A percentile compares a stretch with the other conserved stretches of the same genome.
These are phyloP conservation scores for Cytospora mali DNA, from an alignment of 2,329 filamentous ascomycete genomes.

Conservation along the genomic window DNA sequence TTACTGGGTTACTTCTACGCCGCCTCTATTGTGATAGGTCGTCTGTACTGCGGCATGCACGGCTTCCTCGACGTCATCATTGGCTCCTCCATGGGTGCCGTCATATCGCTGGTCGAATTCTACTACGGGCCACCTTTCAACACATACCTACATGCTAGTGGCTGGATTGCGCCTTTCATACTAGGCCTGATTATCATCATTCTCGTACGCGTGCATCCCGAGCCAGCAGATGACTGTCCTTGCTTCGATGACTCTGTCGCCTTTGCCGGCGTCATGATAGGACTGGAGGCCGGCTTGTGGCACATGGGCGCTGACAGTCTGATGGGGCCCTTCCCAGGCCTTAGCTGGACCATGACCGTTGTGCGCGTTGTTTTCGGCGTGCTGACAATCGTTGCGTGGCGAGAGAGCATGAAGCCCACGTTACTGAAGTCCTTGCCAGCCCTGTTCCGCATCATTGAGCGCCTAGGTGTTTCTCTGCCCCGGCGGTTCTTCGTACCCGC, in stretches of 20 bases:
- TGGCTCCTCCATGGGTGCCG: slow-evolving; percentile 75
- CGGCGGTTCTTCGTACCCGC: slow-evolving; percentile 90
- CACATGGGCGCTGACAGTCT: slow-evolving; percentile 67
- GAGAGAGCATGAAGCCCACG: slow-evolving; percentile 83
- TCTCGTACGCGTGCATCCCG: slow-evolving; percentile 86
- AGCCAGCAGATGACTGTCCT: slow-evolving; percentile 94
- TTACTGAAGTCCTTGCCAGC: slow-evolving; percentile 79
- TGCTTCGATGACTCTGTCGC: slow-evolving; percentile 96
- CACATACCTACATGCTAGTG: slow-evolving; percentile 66
- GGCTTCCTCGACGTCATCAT: slow-evolving; percentile 89
- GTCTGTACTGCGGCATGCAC: slow-evolving; percentile 98
- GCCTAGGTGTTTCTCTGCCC: slow-evolving; percentile 76
- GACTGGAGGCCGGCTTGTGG: slow-evolving; percentile 82
- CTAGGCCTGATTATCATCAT: slow-evolving; percentile 69
- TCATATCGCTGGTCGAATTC: slow-evolving; percentile 62
- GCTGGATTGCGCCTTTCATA: slow-evolving; percentile 65
- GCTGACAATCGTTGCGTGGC: slow-evolving; percentile 83
- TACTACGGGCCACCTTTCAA: slow-evolving; percentile 67
- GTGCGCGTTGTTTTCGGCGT: slow-evolving; percentile 78
- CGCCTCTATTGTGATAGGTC: slow-evolving; percentile 83
- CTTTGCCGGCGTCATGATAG: slow-evolving; percentile 88
- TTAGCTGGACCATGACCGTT: slow-evolving; percentile 67
- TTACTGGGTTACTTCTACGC: slow-evolving; percentile 80
- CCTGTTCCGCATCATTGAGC: slow-evolving; percentile 83
- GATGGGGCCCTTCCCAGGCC: slow-evolving; percentile 42